Evolutionary conservation across 176 grass and related monocot species (phyloP), one percentile per base, ranked within the genome.

Genomic region (Leersia perrieri): DNA sequence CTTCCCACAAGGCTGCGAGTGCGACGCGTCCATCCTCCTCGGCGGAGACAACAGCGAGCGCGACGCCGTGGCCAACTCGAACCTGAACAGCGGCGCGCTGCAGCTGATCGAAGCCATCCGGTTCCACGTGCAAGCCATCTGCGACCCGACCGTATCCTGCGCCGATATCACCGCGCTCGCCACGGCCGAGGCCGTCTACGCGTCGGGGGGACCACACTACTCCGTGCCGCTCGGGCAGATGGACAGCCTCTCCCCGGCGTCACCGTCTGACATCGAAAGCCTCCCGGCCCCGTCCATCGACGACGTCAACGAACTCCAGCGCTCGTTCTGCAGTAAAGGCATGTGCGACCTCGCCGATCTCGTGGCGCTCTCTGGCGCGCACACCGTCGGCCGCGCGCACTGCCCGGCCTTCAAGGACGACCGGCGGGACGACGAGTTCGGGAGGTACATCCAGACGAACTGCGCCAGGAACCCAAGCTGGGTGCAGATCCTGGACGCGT

Each of bases 1-100:
- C 76, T 74, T 86, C 42, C 75, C 76, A 4, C 55, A 65, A 70
- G 80, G 80, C 20, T 83, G 80, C 33, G n/a, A n/a, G n/a, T n/a
- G n/a, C n/a, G 80, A 83, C 44, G 83, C 74, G 15, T 84, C 82
- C 5, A 60, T 84, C 10, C 63, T 84, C 26, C 73, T 84, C 15
- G 13, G 3, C 27, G 82, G 73, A 1, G 0, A 3, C 8, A 41
- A 14, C 9, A 49, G 66, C 30, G 83, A 85, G 74, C 40, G 66
- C 35, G 66, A 3, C 35, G 9, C 20, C 23, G 40, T 6, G 40
- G 40, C 40, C 11, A 42, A 41, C 66, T 3, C 35, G 11, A 3
- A 5, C 47, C 33, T 75, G 32, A 23, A 23, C 26, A 41, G 22
- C 11, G 35, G 66, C 31, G 81, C 81, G n/a, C 11, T 83, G 3